These are phyloP conservation scores for Fusarium multiceps DNA, from an alignment of 2,329 filamentous ascomycete species.

Conservation along the genomic window DNA sequence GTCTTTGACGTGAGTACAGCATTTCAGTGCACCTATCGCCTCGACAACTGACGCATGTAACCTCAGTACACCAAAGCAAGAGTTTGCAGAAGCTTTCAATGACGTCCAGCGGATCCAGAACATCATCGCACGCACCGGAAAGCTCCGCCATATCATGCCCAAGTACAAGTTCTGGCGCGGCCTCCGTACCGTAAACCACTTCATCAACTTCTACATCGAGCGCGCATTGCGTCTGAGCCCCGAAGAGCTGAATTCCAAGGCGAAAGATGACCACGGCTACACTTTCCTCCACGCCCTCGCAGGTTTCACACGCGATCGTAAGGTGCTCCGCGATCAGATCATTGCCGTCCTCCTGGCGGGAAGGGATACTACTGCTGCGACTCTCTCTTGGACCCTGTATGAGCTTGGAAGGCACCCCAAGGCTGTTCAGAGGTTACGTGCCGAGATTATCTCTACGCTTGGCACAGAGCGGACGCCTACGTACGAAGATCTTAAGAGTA, in stretches of 20 bases:
- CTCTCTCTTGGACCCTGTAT: slow-evolving; percentile 84
- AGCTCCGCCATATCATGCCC: slow-evolving; percentile 72
- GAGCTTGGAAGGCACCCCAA: slow-evolving; percentile 80
- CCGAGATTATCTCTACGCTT: slow-evolving; percentile 76
- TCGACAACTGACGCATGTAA: neutral
- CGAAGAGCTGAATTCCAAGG: slow-evolving; percentile 77
- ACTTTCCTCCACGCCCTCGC: slow-evolving; percentile 90
- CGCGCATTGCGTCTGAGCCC: slow-evolving; percentile 74
- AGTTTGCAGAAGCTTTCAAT: slow-evolving; percentile 85
- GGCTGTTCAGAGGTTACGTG: slow-evolving; percentile 73
- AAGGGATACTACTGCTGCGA: slow-evolving; percentile 86
- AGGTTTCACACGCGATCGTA: slow-evolving; percentile 77
- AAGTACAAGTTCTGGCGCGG: slow-evolving; percentile 70
- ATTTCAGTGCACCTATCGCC: neutral
- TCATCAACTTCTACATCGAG: slow-evolving; percentile 83
- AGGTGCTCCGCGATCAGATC: slow-evolving; percentile 84
- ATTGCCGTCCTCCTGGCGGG: slow-evolving; percentile 85
- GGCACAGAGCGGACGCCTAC: slow-evolving; percentile 73
- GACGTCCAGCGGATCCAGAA: slow-evolving; percentile 81
- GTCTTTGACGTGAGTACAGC: slow-evolving; percentile 61
- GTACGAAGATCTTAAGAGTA: slow-evolving; percentile 84
- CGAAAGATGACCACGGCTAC: slow-evolving; percentile 77
- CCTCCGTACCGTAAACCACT: slow-evolving; percentile 77
- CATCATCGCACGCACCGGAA: slow-evolving; percentile 72
- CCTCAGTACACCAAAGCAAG: slow-evolving; percentile 64